Evolutionary conservation across 2,329 filamentous ascomycete genomes (phyloP).

Genomic region (Corinectria fuckeliana): DNA sequence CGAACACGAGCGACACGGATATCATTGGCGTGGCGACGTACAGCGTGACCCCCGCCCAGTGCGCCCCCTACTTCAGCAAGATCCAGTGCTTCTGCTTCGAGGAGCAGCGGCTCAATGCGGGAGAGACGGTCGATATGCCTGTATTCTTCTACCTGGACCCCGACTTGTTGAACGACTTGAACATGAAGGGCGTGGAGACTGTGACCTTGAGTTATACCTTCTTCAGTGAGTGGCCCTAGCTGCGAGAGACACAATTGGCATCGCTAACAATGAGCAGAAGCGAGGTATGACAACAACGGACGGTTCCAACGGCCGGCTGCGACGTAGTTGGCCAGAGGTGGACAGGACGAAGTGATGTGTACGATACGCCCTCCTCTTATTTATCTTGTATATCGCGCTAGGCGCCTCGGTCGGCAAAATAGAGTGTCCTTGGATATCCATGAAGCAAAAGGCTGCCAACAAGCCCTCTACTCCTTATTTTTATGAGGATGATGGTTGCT

Average conservation of each 20-base stretch:
- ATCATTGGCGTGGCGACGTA: conserved; percentile 99
- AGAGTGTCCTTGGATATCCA: background rate
- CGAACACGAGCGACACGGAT: conserved; percentile 86
- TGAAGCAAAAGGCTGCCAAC: too few relatives aligned
- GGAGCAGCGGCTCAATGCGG: conserved; percentile 90
- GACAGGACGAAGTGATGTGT: conserved; percentile 19
- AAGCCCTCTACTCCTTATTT: too few relatives aligned
- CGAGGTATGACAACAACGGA: conserved; percentile 55
- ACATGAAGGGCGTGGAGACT: conserved; percentile 93
- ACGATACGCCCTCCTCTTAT: conserved; percentile 30
- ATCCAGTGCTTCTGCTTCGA: conserved; percentile 99
- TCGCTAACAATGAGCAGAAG: conserved; percentile 50
- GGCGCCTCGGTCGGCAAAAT: conserved; percentile 10
- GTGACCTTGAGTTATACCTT: conserved; percentile 98
- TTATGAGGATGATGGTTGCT: too few relatives aligned
- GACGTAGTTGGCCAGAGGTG: conserved; percentile 34
- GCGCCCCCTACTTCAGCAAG: conserved; percentile 98
- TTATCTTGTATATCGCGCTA: conserved; percentile 23
- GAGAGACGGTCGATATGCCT: conserved; percentile 98
- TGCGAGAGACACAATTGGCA: background rate
- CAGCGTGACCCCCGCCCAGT: conserved; percentile 93
- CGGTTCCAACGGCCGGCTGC: conserved; percentile 48
- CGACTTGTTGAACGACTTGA: conserved; percentile 88
- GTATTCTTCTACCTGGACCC: conserved; percentile 99
- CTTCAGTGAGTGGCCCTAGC: conserved; percentile 79